Base-by-base conservation (phyloP, 768 basidiomycete species). In the Mrakia gelida region DNA sequence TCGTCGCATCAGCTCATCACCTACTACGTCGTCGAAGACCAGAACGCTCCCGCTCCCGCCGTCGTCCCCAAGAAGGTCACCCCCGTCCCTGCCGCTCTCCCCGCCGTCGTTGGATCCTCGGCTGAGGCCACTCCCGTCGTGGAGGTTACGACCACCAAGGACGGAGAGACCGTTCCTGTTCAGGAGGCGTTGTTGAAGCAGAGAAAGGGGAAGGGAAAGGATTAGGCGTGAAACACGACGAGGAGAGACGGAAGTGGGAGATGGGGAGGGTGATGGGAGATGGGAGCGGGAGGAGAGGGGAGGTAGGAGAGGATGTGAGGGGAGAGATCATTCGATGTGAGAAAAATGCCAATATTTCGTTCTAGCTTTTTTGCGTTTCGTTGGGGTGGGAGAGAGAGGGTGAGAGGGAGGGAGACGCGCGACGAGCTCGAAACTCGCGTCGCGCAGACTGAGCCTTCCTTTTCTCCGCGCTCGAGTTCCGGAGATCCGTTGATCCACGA, bases 191-290 rank as follows among this genome's bases (percentile, higher is more conserved):
- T 43, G 34, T 38, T 70, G 34, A 70, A 70, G 67, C 67, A 70
- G 67, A 38, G 67, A 26, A 70, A 70, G 67, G 67, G 67, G 34
- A 70, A 70, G 67, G 65, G 65, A 41, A 70, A 70, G 67, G 67
- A 41, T 21, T 30, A 34, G 34, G 62, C 18, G 65, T 9, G n/a
- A 18, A 59, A 28, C 3, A 26, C 6, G 28, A 13, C 38, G 38
- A 38, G 38, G 38, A 8, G 18, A 59, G 10, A 9, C 28, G 2
- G 8, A n/a, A 28, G n/a, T n/a, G 23, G 23, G 23, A 28, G 59
- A n/a, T 3, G 59, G n/a, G 59, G 8, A n/a, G 59, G 54, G 13
- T 16, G 26, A 56, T 9, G 59, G 6, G 59, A 28, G 59, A 45
- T 45, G 45, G 45, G 45, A 45, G 52, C 15, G 45, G 11, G n/a